Conservation (phyloP, 2,329 filamentous ascomycete genomes). For the Neofusicoccum ribis region DNA sequence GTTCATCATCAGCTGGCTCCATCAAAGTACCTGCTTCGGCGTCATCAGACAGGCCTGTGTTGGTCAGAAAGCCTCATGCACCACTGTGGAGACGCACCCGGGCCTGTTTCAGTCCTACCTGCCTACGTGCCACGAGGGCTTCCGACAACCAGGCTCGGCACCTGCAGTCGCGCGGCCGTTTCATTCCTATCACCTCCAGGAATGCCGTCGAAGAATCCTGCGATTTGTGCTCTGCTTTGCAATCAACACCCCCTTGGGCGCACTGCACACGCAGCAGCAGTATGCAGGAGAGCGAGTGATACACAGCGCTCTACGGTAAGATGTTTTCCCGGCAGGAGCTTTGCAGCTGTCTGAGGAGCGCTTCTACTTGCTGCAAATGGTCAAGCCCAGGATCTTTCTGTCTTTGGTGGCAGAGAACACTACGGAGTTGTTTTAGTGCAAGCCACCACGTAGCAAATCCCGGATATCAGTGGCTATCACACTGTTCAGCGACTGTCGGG, state of each 20-base stretch:
- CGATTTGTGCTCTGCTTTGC: neutral
- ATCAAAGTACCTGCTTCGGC: neutral
- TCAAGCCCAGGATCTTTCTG: neutral
- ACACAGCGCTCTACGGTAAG: neutral
- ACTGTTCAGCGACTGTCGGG: neutral
- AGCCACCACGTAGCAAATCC: neutral
- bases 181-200: neutral
- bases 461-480: neutral
- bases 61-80: neutral
- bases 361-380: neutral
- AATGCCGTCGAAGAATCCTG: neutral
- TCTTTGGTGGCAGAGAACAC: neutral
- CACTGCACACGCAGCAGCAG: neutral
- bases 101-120: neutral
- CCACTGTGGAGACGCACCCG: neutral
- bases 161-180: conserved; percentile 11
- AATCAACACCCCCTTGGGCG: neutral
- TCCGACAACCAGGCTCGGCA: neutral
- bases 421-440: neutral
- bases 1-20: neutral
- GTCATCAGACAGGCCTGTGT: neutral
- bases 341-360: neutral
- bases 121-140: conserved; percentile 9
- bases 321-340: neutral
- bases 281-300: neutral